Conservation (phyloP, 2,329 filamentous ascomycete genomes). For the Rhynchosporium secalis region DNA sequence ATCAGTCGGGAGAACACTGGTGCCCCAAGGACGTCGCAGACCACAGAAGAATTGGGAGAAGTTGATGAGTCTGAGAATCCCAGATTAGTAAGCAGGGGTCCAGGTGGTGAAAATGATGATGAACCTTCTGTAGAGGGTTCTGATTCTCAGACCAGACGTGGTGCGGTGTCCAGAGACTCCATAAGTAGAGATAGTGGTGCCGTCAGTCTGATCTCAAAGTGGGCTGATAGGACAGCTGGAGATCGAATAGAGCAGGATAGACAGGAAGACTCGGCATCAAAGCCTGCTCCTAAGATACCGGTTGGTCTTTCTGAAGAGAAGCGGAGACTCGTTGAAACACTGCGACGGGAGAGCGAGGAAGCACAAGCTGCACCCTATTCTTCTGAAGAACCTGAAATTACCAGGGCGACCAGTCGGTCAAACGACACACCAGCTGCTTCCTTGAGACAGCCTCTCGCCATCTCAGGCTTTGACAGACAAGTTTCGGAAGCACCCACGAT, state of each 20-base stretch:
- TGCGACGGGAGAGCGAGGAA: slow-evolving; percentile 28
- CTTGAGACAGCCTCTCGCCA: slow-evolving; percentile 7
- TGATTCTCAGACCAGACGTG: slow-evolving; percentile 18
- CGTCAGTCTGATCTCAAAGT: slow-evolving; percentile 47
- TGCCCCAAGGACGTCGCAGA: slow-evolving; percentile 25
- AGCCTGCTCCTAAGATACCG: slow-evolving; percentile 4
- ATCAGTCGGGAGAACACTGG: slow-evolving; percentile 41
- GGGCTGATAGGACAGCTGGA: slow-evolving; percentile 44
- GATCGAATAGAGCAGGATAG: slow-evolving; percentile 26
- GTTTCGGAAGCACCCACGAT: slow-evolving; percentile 1
- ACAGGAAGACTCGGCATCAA: slow-evolving; percentile 1
- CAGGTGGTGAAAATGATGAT: slow-evolving; percentile 18
- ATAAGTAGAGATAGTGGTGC: slow-evolving; percentile 33
- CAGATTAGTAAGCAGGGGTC: slow-evolving; percentile 16
- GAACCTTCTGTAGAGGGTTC: slow-evolving; percentile 16
- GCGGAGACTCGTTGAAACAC: slow-evolving; percentile 30
- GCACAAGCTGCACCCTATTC: slow-evolving; percentile 19
- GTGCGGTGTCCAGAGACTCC: slow-evolving; percentile 27
- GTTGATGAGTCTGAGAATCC: slow-evolving; percentile 28
- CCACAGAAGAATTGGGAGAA: slow-evolving; percentile 22
- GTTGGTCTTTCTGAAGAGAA: slow-evolving; percentile 35
- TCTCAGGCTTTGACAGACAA: slow-evolving; percentile 2
- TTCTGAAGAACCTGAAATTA: slow-evolving; percentile 29
- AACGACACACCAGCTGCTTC: slow-evolving; percentile 15
- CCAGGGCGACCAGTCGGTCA: slow-evolving; percentile 25